Evolutionary conservation across 1,284 basidiomycete genomes (phyloP), one percentile per base, ranked within the genome.

Genomic region (Ustilago xerochloae): DNA sequence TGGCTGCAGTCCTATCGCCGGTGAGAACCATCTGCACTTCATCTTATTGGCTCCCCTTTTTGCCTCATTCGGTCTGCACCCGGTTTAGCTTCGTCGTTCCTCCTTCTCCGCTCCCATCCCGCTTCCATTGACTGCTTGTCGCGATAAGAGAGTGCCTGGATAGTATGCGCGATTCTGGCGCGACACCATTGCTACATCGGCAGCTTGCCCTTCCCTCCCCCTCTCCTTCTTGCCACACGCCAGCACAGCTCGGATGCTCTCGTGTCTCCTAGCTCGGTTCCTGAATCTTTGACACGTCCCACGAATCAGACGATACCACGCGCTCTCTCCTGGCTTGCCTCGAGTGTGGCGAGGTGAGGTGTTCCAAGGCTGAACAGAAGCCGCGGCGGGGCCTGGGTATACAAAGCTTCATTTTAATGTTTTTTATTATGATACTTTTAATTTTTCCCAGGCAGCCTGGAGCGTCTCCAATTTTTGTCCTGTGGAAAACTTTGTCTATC

Each of bases 181-280:
- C 41, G 41, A 24, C 41, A 8, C 22, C 13, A 18, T 22, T 26
- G n/a, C 10, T 16, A 36, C 38, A n/a, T n/a, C n/a, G n/a, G n/a
- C n/a, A n/a, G n/a, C n/a, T n/a, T n/a, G n/a, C n/a, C n/a, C n/a
- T n/a, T n/a, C n/a, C n/a, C n/a, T n/a, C n/a, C n/a, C n/a, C n/a
- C n/a, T n/a, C n/a, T n/a, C n/a, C n/a, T n/a, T 26, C 12, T 48
- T 62, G 59, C 59, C 45, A 52, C 36, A 62, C 50, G 54, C 54
- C 26, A 46, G 39, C 39, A 51, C 38, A 26, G n/a, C 41, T 29
- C 33, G 28, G 20, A 36, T 28, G 18, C 41, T 47, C 10, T n/a
- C 22, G 9, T 29, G n/a, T n/a, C n/a, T n/a, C n/a, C n/a, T n/a
- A n/a, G 4, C n/a, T 33, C 22, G 35, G 36, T 63, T 38, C 54